These are phyloP conservation scores for Termitomyces sp. DNA, from an alignment of 768 basidiomycete genomes.

Conservation along the genomic window DNA sequence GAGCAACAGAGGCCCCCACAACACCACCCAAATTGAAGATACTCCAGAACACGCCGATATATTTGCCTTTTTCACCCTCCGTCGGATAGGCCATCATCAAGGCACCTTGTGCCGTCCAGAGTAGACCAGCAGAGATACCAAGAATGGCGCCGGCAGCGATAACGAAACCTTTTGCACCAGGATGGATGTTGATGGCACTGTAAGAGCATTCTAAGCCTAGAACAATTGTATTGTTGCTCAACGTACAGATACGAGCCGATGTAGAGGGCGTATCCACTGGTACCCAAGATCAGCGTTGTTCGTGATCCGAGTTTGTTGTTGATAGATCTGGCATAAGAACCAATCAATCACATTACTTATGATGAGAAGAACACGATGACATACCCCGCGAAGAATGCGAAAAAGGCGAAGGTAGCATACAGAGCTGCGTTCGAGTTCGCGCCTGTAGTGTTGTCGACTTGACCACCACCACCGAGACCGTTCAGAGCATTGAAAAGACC, in stretches of 20 bases:
- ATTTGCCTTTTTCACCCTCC: constrained; percentile 74
- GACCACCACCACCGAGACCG: constrained; percentile 79
- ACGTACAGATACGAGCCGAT: constrained; percentile 69
- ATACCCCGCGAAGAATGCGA: constrained; percentile 35
- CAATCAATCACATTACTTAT: background rate
- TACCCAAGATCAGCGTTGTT: constrained; percentile 71
- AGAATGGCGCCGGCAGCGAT: constrained; percentile 71
- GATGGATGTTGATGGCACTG: constrained; percentile 71
- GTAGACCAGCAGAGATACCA: constrained; percentile 65
- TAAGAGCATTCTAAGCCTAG: background rate
- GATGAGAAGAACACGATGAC: background rate
- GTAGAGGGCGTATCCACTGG: constrained; percentile 73
- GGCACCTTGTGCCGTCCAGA: constrained; percentile 83
- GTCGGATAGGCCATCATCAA: constrained; percentile 84
- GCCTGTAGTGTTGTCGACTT: constrained; percentile 59
- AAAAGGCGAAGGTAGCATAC: constrained; percentile 51
- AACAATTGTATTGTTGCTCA: background rate
- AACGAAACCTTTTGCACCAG: constrained; percentile 58
- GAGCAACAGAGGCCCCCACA: constrained; percentile 71
- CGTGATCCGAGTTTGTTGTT: constrained; percentile 79
- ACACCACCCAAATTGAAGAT: constrained; percentile 84
- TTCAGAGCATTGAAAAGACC: constrained; percentile 80
- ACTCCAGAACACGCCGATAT: constrained; percentile 78
- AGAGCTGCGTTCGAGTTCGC: constrained; percentile 70
- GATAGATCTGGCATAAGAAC: constrained; percentile 46